These are phyloP conservation scores for Geotrichum candidum DNA, from an alignment of 1,139 yeast species.

Conservation along the genomic window DNA sequence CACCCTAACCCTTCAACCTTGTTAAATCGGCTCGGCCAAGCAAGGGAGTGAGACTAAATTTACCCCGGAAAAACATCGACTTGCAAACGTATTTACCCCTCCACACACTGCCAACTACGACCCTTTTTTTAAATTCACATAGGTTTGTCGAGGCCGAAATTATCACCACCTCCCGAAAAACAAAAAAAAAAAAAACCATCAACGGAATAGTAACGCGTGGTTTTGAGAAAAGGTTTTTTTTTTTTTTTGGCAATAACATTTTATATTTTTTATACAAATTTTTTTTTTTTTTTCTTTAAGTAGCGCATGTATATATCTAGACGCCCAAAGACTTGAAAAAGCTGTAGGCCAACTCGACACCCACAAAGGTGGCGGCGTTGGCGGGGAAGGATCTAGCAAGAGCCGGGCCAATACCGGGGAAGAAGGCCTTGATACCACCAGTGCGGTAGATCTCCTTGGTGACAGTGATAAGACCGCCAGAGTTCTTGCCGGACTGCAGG, in stretches of 20 bases:
- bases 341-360: slow-evolving; percentile 83
- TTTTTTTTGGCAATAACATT: not conserved
- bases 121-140: no score
- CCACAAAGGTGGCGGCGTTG: slow-evolving; percentile 94
- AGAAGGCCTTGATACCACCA: slow-evolving; percentile 86
- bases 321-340: slow-evolving; percentile 39
- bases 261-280: slow-evolving; percentile 5
- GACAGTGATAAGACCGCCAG: slow-evolving; percentile 58
- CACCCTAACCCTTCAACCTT: no score
- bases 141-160: no score
- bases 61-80: no score
- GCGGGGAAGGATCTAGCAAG: slow-evolving; percentile 94
- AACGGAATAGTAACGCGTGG: no score
- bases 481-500: slow-evolving; percentile 60
- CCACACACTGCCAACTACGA: no score
- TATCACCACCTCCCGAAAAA: not conserved
- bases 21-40: no score
- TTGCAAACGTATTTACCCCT: no score
- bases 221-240: not conserved
- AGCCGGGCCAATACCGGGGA: slow-evolving; percentile 98
- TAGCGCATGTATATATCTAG: not conserved
- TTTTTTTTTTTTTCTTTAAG: not conserved
- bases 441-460: slow-evolving; percentile 55
- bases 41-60: no score
- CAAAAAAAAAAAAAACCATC: not conserved